Evolutionary conservation across 192 early-diverging fungal genomes (phyloP).

Genomic region (Diversispora epigaea): DNA sequence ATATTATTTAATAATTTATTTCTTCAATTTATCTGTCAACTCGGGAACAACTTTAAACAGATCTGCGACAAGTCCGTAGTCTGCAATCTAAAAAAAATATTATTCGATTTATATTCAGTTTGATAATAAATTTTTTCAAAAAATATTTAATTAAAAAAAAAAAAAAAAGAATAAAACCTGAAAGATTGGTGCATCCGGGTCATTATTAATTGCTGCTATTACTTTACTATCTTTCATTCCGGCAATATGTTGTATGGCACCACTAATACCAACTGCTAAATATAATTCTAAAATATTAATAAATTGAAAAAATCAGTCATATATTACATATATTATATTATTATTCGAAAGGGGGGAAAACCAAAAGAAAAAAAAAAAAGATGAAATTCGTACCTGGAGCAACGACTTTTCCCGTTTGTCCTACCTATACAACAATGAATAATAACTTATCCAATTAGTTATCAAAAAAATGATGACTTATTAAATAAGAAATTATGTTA

Average conservation of each 20-base stretch:
- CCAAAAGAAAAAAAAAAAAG: neutral
- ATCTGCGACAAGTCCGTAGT: conserved; percentile 95
- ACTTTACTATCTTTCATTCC: conserved; percentile 99
- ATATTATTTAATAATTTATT: neutral
- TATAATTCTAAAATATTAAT: conserved; percentile 64
- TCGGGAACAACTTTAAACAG: conserved; percentile 92
- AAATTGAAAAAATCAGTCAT: neutral
- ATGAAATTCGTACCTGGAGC: conserved; percentile 75
- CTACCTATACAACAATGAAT: conserved; percentile 50
- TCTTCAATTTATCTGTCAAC: conserved; percentile 84
- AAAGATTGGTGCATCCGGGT: conserved; percentile 97
- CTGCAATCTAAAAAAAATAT: conserved; percentile 52
- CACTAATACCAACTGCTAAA: conserved; percentile 93
- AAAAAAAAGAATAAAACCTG: conserved; percentile 52
- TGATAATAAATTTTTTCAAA: too few species aligned
- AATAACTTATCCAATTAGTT: neutral
- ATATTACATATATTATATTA: neutral
- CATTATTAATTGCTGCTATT: conserved; percentile 99
- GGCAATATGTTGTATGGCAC: conserved; percentile 96
- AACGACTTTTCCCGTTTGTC: conserved; percentile 98
- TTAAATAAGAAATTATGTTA: neutral
- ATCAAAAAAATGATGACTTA: neutral
- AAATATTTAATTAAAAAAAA: too few species aligned
- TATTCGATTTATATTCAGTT: too few species aligned
- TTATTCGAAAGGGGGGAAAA: too few species aligned